These are phyloP conservation scores for Pleurotus ostreatus DNA, from an alignment of 768 basidiomycete species.

Conservation along the genomic window DNA sequence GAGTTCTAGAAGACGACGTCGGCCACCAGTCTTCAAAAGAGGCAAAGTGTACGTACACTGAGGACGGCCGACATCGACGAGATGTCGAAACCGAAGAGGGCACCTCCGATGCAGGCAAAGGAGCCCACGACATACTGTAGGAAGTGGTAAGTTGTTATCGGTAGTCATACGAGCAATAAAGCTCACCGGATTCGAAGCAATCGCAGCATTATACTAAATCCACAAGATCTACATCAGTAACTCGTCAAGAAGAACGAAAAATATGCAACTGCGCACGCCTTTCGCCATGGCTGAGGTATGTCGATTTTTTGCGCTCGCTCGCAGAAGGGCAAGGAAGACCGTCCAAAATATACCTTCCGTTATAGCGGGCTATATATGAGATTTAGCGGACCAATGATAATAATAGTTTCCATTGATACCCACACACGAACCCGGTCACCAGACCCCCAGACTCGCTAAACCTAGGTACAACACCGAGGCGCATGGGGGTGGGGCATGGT, in stretches of 20 bases:
- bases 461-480: not conserved
- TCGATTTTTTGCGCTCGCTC: not conserved
- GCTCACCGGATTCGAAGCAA: constrained; percentile 55
- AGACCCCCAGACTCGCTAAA: not conserved
- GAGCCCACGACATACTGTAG: constrained; percentile 70
- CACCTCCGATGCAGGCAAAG: constrained; percentile 80
- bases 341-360: not conserved
- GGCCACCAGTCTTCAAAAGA: not conserved
- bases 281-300: not conserved
- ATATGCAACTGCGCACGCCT: not conserved
- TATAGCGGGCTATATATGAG: not conserved
- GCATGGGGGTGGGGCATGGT: constrained; percentile 4
- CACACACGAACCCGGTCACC: constrained; percentile 1
- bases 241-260: not conserved
- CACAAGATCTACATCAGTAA: not conserved
- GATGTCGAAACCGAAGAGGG: constrained; percentile 78
- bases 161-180: not conserved
- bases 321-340: not conserved
- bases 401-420: not conserved
- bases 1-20: constrained; percentile 26
- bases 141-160: not conserved
- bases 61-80: constrained; percentile 80
- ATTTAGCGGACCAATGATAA: not conserved
- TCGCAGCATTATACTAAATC: constrained; percentile 47
- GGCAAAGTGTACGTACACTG: constrained; percentile 30